phyloP scores from a whole-genome alignment of 2,329 filamentous ascomycete species.

The Nigrospora oryzae region DNA sequence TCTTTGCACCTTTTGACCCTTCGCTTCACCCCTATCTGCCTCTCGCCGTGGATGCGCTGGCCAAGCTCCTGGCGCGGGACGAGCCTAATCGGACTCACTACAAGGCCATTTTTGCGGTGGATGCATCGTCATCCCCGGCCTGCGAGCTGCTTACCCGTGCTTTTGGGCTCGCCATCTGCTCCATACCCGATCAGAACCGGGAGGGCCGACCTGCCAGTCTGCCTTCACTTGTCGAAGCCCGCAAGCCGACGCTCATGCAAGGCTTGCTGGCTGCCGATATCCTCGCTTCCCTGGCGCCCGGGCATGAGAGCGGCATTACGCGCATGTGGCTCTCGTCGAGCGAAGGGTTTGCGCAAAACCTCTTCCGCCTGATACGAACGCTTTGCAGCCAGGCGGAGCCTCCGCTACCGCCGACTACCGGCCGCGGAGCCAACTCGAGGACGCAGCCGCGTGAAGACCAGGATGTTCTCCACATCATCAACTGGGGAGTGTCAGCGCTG shows the following conservation, averaged over 20 bases:
- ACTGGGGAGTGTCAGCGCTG: slow-evolving; percentile 60
- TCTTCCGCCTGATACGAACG: slow-evolving; percentile 67
- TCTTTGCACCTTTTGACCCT: slow-evolving; percentile 77
- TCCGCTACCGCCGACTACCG: slow-evolving; percentile 23
- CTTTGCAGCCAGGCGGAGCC: slow-evolving; percentile 57
- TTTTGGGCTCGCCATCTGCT: slow-evolving; percentile 79
- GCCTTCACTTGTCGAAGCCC: slow-evolving; percentile 64
- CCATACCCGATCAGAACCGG: slow-evolving; percentile 61
- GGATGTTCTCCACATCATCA: slow-evolving; percentile 54
- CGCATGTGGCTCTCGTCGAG: slow-evolving; percentile 74
- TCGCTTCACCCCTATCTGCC: slow-evolving; percentile 79
- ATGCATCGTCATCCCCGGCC: slow-evolving; percentile 53
- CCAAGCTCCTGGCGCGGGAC: slow-evolving; percentile 85
- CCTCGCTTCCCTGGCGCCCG: slow-evolving; percentile 64
- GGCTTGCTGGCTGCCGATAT: slow-evolving; percentile 87
- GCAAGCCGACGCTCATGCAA: slow-evolving; percentile 88
- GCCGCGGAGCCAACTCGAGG: slow-evolving; percentile 19
- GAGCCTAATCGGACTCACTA: slow-evolving; percentile 87
- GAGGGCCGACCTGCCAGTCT: slow-evolving; percentile 50
- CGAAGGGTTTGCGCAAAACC: slow-evolving; percentile 74
- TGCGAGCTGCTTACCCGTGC: slow-evolving; percentile 78
- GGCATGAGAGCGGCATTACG: slow-evolving; percentile 64
- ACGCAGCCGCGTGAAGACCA: slow-evolving; percentile 32
- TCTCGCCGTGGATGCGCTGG: slow-evolving; percentile 79
- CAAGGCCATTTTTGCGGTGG: slow-evolving; percentile 70